Base-by-base conservation (phyloP, 2,329 filamentous ascomycete species). In the Sclerotinia subarctica region DNA sequence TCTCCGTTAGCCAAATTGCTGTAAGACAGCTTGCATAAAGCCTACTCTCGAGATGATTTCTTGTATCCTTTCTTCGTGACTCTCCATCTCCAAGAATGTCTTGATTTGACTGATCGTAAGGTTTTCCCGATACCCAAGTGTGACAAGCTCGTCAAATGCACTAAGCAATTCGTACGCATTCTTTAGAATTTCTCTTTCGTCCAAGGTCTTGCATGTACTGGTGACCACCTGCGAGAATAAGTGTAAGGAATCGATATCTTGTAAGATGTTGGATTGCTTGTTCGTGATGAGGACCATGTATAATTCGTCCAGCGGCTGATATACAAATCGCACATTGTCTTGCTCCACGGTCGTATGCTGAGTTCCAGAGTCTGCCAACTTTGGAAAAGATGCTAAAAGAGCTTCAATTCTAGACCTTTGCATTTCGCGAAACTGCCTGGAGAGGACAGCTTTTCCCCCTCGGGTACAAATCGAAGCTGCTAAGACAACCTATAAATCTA, bases 261-360 rank as follows among this genome's bases (percentile, higher is more conserved):
- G 95, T 64, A 99, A 86, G 74, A 99, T 99, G 82, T 99, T 99
- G 80, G 94, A 98, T 84, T 98, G 95, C 76, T 93, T 91, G 85
- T 99, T 99, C 80, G 96, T 99, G 81, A 99, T 98, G 77, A 99
- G 88, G 73, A 99, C 94, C 88, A 99, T 98, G 86, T 99, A 99
- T 72, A 99, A 89, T 84, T 99, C 96, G 82, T 99, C 96, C 72
- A 99, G 86, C 70, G 95, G 96, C 80, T 99, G 95, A 84, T 99
- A 99, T 69, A 99, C 95, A 79, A 97, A 99, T 82, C 95, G 94
- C 77, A 99, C 95, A 83, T 97, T 98, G 83, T 99, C 96, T 82
- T 98, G 94, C 82, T 99, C 95, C 76, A 98, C 94, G 7, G 92
- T 99, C 38, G 95, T 99, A 81, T 99, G 95, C 81, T 99, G 95